phyloP scores from a whole-genome alignment of 805 yeast species.

The Candida oleophila region DNA sequence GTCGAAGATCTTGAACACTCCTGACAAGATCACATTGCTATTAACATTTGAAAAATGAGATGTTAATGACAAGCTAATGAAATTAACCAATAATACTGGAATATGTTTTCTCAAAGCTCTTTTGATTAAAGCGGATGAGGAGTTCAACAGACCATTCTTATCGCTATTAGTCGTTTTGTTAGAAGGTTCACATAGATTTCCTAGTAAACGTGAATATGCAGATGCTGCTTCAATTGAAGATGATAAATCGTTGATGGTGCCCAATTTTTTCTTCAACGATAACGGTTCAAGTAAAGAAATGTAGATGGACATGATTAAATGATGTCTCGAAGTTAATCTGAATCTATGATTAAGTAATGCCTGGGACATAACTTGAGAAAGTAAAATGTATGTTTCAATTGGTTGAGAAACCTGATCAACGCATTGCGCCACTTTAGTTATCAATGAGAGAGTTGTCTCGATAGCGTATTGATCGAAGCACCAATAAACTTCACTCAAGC shows the following conservation, averaged over 20 bases:
- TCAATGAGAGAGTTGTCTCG: conserved; percentile 51
- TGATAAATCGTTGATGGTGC: conserved; percentile 13
- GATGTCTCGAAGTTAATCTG: conserved; percentile 71
- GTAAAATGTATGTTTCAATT: conserved; percentile 29
- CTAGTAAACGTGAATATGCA: conserved; percentile 56
- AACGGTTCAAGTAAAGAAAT: conserved; percentile 51
- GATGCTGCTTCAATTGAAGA: conserved; percentile 38
- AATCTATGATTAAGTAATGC: conserved; percentile 67
- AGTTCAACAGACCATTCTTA: conserved; percentile 36
- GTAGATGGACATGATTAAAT: conserved; percentile 53
- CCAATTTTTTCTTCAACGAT: conserved; percentile 18
- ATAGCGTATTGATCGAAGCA: conserved; percentile 62
- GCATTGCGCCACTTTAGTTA: conserved; percentile 22
- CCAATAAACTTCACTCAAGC: conserved; percentile 54
- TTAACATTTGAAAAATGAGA: conserved; percentile 46
- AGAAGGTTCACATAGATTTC: conserved; percentile 74
- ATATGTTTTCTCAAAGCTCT: conserved; percentile 62
- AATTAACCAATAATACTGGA: conserved; percentile 58
- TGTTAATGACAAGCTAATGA: conserved; percentile 52
- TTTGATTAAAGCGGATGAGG: conserved; percentile 56
- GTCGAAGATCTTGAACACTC: conserved; percentile 65
- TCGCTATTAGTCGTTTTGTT: conserved; percentile 20
- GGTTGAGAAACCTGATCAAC: conserved; percentile 4
- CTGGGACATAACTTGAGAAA: conserved; percentile 55
- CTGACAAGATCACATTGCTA: conserved; percentile 50